Conservation (phyloP, 192 early-diverging fungal species). For the Entomortierella beljakovae region DNA sequence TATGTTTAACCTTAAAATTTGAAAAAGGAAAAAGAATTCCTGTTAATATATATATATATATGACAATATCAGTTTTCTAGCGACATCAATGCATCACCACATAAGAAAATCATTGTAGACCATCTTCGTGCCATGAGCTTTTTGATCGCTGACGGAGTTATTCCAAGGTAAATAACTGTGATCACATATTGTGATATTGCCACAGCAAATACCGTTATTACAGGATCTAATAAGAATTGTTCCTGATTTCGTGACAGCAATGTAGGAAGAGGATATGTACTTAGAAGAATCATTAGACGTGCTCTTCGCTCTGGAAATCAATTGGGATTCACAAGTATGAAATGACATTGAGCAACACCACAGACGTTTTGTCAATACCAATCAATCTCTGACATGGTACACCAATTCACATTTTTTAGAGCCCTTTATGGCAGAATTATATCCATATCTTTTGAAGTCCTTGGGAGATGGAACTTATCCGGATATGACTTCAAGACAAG, state of each 20-base stretch:
- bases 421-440: slow-evolving; percentile 63
- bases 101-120: slow-evolving; percentile 70
- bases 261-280: slow-evolving; percentile 67
- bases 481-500: slow-evolving; percentile 52
- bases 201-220: no score
- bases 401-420: slow-evolving; percentile 15
- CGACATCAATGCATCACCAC: slow-evolving; percentile 55
- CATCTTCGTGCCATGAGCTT: slow-evolving; percentile 68
- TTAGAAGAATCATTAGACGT: slow-evolving; percentile 68
- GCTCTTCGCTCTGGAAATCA: slow-evolving; percentile 67
- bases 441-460: slow-evolving; percentile 57
- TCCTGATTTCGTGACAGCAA: slow-evolving; percentile 53
- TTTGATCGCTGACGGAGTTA: slow-evolving; percentile 68
- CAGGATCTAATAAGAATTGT: background rate
- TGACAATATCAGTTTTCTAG: slow-evolving; percentile 10
- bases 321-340: slow-evolving; percentile 61
- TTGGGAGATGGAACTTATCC: slow-evolving; percentile 57
- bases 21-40: background rate
- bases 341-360: background rate
- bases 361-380: background rate
- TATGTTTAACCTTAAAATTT: slow-evolving; percentile 1
- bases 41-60: background rate
- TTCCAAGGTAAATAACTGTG: slow-evolving; percentile 59
- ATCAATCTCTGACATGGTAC: background rate
- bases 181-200: no score